Base-by-base conservation (phyloP, 129 eudicot species). In the Logfia minima region DNA sequence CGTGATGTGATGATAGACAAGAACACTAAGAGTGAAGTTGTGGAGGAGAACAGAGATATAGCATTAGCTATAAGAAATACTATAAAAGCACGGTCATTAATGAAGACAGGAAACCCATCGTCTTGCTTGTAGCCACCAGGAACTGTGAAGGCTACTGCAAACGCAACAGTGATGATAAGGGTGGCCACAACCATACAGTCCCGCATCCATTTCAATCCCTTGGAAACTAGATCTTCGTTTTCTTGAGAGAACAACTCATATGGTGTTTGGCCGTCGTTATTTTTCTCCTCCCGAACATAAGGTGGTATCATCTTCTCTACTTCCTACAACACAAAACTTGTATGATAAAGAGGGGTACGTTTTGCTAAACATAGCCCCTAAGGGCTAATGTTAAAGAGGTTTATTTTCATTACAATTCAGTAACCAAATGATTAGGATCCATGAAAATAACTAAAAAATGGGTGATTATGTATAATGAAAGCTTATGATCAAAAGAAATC, bases 1-100 rank as follows among this genome's bases (percentile, higher is more conserved):
- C 68, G 68, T 23, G 68, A 62, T 62, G 37, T 62, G 68, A 62
- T 6, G 37, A 62, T 62, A 3, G 35, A 62, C 68, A 62, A 28
- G 35, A 62, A 62, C n/a, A 62, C 39, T 2, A 62, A 28, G 35
- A 62, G 68, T 9, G 68, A 62, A 62, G 68, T 62, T 62, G 70
- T 2, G 56, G 56, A 48, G 8, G 56, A 10, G 56, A 48, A 48
- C 8, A 48, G 17, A 48, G 17, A 48, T 13, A 48, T 0, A 17
- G 18, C 18, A 0, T 48, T 4, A 10, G 56, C 56, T 10, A 48
- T 48, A 10, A 48, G 4, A 48, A 48, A 48, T 10, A 48, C 2
- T 48, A 48, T 48, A 2, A 48, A 48, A 2, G 4, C 4, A 17
- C 13, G n/a, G 0, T 48, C 18, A 6, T 48, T 13, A 48, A 48